Evolutionary conservation across 345 rosid genomes (phyloP).

Genomic region (Salix koriyanagi): DNA sequence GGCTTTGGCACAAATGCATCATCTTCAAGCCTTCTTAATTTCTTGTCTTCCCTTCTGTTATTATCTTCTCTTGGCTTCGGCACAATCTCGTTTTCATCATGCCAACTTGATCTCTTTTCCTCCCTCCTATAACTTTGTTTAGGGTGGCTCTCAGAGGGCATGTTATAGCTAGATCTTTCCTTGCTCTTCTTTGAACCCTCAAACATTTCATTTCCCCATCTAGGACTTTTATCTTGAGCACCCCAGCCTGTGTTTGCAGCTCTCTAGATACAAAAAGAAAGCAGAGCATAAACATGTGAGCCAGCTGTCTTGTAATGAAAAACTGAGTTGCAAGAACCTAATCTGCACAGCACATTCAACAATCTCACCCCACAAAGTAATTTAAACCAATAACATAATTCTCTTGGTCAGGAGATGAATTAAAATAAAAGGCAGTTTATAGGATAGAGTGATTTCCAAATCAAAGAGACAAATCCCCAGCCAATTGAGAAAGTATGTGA

Average conservation of each 20-base stretch:
- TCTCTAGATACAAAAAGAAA: constrained; percentile 42
- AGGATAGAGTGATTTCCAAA: not conserved
- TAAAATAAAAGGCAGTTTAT: not conserved
- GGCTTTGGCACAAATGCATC: constrained; percentile 26
- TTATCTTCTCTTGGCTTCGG: constrained; percentile 26
- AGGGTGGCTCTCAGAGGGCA: constrained; percentile 5
- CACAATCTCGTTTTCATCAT: constrained; percentile 5
- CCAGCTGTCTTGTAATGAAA: not conserved
- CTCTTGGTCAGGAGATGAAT: not conserved
- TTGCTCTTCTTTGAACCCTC: constrained; percentile 43
- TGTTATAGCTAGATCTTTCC: constrained; percentile 25
- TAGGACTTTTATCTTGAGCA: constrained; percentile 54
- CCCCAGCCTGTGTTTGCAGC: constrained; percentile 92
- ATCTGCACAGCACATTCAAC: not conserved
- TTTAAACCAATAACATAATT: not conserved
- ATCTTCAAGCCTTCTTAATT: constrained; percentile 26
- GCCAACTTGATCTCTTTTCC: constrained; percentile 6
- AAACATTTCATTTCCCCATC: constrained; percentile 72
- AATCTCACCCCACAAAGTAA: not conserved
- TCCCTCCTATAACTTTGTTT: constrained; percentile 14
- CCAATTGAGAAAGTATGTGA: not conserved
- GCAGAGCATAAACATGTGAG: constrained; percentile 3
- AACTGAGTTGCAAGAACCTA: not conserved
- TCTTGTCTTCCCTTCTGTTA: constrained; percentile 32
- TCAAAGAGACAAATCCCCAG: not conserved